Conservation (phyloP, 257 asterid genomes). For the Capsicum chinense region DNA sequence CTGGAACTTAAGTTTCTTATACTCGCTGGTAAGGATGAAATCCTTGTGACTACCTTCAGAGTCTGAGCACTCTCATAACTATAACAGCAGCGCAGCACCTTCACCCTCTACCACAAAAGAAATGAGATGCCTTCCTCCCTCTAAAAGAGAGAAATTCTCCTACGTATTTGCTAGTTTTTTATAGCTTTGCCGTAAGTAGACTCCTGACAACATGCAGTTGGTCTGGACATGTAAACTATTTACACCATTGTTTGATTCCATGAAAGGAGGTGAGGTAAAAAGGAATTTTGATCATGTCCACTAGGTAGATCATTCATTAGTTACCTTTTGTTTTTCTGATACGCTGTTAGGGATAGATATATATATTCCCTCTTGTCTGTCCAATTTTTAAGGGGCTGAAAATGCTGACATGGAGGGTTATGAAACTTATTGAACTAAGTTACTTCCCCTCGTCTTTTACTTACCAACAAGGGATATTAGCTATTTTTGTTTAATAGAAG, state of each 20-base stretch:
- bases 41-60: not conserved
- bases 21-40: constrained; percentile 7
- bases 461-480: not conserved
- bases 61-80: not conserved
- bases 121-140: not conserved
- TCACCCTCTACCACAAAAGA: not conserved
- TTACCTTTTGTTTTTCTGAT: not conserved
- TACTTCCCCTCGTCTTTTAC: not conserved
- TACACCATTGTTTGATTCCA: constrained; percentile 2
- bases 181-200: not conserved
- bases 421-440: constrained; percentile 14
- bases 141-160: not conserved
- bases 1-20: constrained; percentile 10
- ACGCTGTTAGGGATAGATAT: not conserved
- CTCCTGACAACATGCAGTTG: not conserved
- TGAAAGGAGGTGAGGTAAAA: not conserved
- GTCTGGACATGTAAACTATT: not conserved
- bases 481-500: not conserved
- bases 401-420: constrained; percentile 7
- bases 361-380: not conserved
- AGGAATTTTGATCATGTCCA: not conserved
- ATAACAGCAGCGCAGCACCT: not conserved
- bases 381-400: constrained; percentile 11
- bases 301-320: constrained; percentile 14
- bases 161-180: not conserved